Base-by-base conservation (phyloP, 352 stramenopile species). In the Pythium phragmitis region DNA sequence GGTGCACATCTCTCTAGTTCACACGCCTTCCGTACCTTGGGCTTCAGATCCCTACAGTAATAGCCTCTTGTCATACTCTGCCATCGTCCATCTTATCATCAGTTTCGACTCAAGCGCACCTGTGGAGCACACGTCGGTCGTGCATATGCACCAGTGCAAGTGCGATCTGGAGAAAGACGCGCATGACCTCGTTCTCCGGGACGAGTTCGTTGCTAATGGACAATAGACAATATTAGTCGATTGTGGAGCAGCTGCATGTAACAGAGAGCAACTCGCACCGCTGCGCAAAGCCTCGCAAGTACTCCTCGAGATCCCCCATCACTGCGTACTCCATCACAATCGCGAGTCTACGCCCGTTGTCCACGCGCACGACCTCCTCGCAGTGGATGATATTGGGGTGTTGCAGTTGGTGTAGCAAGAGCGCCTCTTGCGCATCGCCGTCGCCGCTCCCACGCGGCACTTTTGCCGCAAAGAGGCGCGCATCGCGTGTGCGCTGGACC, bases 291-390 rank as follows among this genome's bases (percentile, higher is more conserved):
- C 43, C 49, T 43, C 43, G 65, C 23, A 94, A 60, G n/a, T 80
- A 80, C 3, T 23, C 23, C n/a, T 84, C 72, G 26, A 94, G 67
- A 45, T 91, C 81, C 19, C 85, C 85, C 7, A 77, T 74, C 26
- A 61, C 72, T 1, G 87, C 79, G 60, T 86, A 91, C 57, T 96
- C 87, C 83, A 94, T 92, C 46, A 94, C 43, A 47, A 94, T 86
- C 30, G 56, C 70, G 13, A 82, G 53, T 37, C 74, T 63, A 14
- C 30, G n/a, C 7, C 60, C 50, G 17, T 49, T 54, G 8, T 81
- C 37, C 17, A 39, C 7, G 21, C 36, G 68, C 28, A 89, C 57
- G 7, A 70, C 52, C 16, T 89, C 77, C 28, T 90, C 53, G 48
- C 76, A 92, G 23, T 77, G 76, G 4, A 92, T 68, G 55, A 92